Evolutionary conservation across 805 yeast genomes (phyloP), one percentile per base, ranked within the genome.

Genomic region (Tetrapisispora iriomotensis): DNA sequence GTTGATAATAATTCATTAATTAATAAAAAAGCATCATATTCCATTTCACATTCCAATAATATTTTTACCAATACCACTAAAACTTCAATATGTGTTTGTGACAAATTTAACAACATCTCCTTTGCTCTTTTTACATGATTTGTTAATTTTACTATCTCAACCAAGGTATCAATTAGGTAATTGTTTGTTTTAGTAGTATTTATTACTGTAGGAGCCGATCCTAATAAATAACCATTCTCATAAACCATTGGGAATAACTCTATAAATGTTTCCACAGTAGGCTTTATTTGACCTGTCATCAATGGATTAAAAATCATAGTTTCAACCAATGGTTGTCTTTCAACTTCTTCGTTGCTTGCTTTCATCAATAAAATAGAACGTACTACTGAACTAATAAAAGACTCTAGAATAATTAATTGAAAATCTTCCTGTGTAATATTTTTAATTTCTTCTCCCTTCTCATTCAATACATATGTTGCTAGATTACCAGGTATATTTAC

Each of bases 271-370:
- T 49, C 55, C 1, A 50, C 47, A 3, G 50, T 53, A 29, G 46
- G 46, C 27, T 50, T 56, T 10, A 56, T 31, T 27, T 54, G 49
- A 4, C 58, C 58, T 6, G 51, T 42, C 9, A 46, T 43, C 25
- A 90, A 72, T 4, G 95, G 95, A 49, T 85, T 82, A 42, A 84
- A 70, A 42, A 80, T 75, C 47, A 95, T 72, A 23, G 90, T 79
- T 54, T 87, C 94, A 8, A 85, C 92, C 40, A 90, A 70, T 30
- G 73, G 68, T 24, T 68, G 65, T 53, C 63, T 82, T 62, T 78
- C 84, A 36, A 84, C 94, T 32, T 82, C 84, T 43, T 74, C 82
- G 6, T 61, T 34, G 20, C 54, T 49, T 14, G 54, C 58, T 29
- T 46, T 42, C 53, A 56, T 47, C 17, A 52, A 44, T 35, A 51